Conservation (phyloP, 139 green algal species). For the Choricystis sp. region DNA sequence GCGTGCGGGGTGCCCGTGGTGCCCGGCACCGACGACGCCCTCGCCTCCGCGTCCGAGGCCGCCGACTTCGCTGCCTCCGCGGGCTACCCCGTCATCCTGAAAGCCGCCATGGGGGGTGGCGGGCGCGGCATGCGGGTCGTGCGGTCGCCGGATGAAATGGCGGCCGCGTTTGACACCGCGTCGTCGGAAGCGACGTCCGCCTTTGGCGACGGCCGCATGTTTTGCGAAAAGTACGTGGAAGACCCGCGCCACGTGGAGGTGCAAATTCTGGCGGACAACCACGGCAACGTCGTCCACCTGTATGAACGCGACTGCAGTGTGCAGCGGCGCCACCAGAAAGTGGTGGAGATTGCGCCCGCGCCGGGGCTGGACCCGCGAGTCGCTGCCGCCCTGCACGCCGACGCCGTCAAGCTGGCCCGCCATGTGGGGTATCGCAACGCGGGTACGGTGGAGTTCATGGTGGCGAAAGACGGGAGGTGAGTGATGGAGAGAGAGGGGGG, state of each 20-base stretch:
- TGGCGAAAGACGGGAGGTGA: constrained; percentile 64
- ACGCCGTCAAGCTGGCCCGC: constrained; percentile 56
- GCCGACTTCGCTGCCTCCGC: constrained; percentile 43
- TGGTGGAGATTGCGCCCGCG: constrained; percentile 76
- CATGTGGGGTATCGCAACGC: constrained; percentile 68
- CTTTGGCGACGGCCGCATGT: constrained; percentile 92
- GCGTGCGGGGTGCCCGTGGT: constrained; percentile 72
- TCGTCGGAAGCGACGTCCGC: constrained; percentile 59
- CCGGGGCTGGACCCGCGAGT: constrained; percentile 29
- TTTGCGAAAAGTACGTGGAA: constrained; percentile 89
- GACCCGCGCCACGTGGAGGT: constrained; percentile 63
- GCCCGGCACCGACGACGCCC: constrained; percentile 62
- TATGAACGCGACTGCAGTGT: constrained; percentile 94
- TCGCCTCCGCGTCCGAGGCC: constrained; percentile 41
- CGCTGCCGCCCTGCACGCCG: constrained; percentile 31
- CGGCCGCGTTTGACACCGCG: constrained; percentile 54
- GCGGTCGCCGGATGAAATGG: constrained; percentile 45
- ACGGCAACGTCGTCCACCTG: constrained; percentile 90
- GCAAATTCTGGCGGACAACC: constrained; percentile 81
- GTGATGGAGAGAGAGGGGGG: no score
- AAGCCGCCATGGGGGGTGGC: constrained; percentile 81
- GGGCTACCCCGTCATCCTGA: constrained; percentile 91
- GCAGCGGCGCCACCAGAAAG: constrained; percentile 95
- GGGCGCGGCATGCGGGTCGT: constrained; percentile 89
- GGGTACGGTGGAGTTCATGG: constrained; percentile 98